Evolutionary conservation across 2,329 filamentous ascomycete species (phyloP).

Genomic region (Tolypocladium tropicale): DNA sequence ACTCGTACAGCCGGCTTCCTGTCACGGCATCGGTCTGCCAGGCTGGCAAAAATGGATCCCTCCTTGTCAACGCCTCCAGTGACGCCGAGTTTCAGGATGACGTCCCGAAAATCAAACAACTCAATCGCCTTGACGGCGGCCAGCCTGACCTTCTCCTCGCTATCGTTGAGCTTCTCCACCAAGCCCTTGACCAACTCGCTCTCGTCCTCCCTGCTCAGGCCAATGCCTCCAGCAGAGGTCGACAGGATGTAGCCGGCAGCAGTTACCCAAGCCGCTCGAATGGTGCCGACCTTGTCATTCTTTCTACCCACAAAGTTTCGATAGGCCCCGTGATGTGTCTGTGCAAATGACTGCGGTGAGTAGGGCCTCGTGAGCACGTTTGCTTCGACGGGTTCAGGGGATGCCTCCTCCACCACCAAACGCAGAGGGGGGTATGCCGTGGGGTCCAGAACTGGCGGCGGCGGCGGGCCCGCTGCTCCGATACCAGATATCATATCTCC

Average conservation of each 20-base stretch:
- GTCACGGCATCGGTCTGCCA: conserved; percentile 85
- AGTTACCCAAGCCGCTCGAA: conserved; percentile 79
- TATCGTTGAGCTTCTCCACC: conserved; percentile 73
- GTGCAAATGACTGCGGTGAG: conserved; percentile 81
- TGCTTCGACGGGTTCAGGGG: conserved; percentile 34
- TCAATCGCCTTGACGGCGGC: conserved; percentile 81
- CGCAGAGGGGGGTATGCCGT: conserved; percentile 73
- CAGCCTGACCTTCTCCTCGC: conserved; percentile 82
- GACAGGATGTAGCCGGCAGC: conserved; percentile 75
- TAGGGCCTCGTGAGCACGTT: conserved; percentile 71
- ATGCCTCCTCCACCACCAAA: conserved; percentile 45
- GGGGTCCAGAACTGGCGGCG: conserved; percentile 63
- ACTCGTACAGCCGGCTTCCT: conserved; percentile 70
- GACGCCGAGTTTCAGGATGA: conserved; percentile 71
- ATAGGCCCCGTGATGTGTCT: conserved; percentile 69
- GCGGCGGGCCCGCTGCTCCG: conserved; percentile 78
- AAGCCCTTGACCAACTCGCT: conserved; percentile 61
- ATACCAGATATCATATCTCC: conserved; percentile 93
- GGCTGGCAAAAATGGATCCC: conserved; percentile 67
- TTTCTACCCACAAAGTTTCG: conserved; percentile 74
- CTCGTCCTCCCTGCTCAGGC: conserved; percentile 76
- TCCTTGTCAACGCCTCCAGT: conserved; percentile 65
- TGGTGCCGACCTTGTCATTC: conserved; percentile 74
- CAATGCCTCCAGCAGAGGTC: conserved; percentile 87
- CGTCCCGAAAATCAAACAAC: conserved; percentile 67